Evolutionary conservation across 257 asterid genomes (phyloP).

Genomic region (Solanum etuberosum): DNA sequence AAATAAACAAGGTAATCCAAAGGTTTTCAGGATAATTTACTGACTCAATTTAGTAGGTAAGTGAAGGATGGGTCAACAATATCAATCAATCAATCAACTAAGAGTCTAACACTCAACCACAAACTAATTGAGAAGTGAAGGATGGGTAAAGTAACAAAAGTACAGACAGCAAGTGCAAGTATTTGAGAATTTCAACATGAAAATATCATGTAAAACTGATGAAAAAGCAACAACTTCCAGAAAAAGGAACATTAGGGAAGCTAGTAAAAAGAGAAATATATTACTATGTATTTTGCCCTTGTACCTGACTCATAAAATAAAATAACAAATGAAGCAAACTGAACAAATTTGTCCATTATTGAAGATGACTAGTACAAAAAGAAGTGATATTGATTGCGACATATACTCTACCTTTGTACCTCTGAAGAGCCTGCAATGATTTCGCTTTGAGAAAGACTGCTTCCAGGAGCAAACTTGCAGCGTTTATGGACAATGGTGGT

Average conservation of each 20-base stretch:
- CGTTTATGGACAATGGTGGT: constrained; percentile 68
- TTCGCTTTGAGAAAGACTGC: constrained; percentile 80
- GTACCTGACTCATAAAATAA: background rate
- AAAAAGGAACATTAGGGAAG: background rate
- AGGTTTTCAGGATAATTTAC: background rate
- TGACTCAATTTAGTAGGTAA: background rate
- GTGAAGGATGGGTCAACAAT: background rate
- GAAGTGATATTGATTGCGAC: background rate
- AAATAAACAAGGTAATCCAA: background rate
- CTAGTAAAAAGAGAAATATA: background rate
- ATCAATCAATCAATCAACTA: background rate
- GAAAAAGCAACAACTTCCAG: background rate
- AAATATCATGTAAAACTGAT: background rate
- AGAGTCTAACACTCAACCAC: background rate
- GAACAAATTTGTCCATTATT: background rate
- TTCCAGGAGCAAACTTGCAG: constrained; percentile 77
- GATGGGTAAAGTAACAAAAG: background rate
- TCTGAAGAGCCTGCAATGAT: constrained; percentile 72
- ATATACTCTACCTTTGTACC: constrained; percentile 53
- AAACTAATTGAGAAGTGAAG: background rate
- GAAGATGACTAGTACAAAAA: background rate
- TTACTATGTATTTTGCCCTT: background rate
- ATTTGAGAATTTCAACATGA: background rate
- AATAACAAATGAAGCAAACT: background rate
- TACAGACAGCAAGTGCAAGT: background rate